Conservation (phyloP, 768 basidiomycete genomes). For the Termitomyces eurrhizus region DNA sequence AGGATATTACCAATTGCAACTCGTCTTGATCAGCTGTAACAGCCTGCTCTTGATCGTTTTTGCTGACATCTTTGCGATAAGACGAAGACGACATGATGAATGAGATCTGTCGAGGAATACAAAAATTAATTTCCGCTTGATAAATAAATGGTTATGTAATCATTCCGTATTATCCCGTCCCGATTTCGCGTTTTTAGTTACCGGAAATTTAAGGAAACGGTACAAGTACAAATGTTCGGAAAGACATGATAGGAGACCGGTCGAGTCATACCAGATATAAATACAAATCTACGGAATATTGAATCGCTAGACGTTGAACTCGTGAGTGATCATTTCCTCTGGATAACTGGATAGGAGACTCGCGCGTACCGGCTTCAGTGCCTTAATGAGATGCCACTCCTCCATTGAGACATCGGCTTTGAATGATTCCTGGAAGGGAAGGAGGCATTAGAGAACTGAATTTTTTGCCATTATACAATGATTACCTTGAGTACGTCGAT, state of each 20-base stretch:
- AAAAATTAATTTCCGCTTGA: not conserved
- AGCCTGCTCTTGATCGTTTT: conserved; percentile 22
- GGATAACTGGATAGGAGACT: not conserved
- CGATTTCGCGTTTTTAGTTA: not conserved
- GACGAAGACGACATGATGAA: conserved; percentile 24
- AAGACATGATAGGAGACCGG: not conserved
- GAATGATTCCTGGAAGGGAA: conserved; percentile 62
- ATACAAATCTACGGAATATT: conserved; percentile 21
- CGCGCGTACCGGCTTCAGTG: conserved; percentile 68
- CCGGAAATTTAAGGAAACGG: not conserved
- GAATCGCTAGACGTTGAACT: conserved; percentile 22
- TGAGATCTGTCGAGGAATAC: not conserved
- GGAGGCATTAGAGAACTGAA: conserved; percentile 2
- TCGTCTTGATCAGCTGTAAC: conserved; percentile 36
- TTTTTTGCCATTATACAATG: conserved; percentile 2
- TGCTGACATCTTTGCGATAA: conserved; percentile 21
- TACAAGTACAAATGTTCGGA: no score
- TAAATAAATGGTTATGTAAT: conserved; percentile 11
- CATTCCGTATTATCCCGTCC: not conserved
- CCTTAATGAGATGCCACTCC: conserved; percentile 92
- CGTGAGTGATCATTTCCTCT: not conserved
- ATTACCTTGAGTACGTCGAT: conserved; percentile 93
- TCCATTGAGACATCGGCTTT: conserved; percentile 85
- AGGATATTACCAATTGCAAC: conserved; percentile 41
- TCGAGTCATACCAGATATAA: not conserved